phyloP scores from a whole-genome alignment of 2,329 filamentous ascomycete species.

The Cladorrhinum sp. region DNA sequence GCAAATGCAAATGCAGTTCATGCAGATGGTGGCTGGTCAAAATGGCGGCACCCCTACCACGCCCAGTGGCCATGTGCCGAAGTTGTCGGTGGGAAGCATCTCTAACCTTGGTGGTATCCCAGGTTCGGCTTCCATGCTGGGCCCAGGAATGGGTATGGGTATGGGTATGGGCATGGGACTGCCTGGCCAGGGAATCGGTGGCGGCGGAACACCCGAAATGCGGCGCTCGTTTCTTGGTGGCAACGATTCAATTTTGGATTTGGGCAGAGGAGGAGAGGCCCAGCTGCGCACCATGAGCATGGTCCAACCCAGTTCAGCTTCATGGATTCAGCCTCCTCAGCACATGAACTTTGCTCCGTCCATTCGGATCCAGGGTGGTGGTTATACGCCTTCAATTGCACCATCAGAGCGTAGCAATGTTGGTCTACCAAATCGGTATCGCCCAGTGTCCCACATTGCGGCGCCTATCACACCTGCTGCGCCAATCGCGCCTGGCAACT shows the following conservation, averaged over 20 bases:
- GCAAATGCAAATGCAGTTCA: slow-evolving; percentile 94
- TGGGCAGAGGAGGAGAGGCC: slow-evolving; percentile 41
- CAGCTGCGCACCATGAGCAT: slow-evolving; percentile 76
- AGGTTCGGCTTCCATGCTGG: slow-evolving; percentile 37
- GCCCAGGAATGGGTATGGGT: slow-evolving; percentile 25
- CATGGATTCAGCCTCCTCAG: slow-evolving; percentile 51
- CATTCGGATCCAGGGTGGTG: slow-evolving; percentile 48
- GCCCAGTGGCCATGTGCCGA: slow-evolving; percentile 28
- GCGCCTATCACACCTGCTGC: slow-evolving; percentile 28
- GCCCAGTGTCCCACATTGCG: slow-evolving; percentile 73
- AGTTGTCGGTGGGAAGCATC: slow-evolving; percentile 27
- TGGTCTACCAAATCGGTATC: slow-evolving; percentile 83
- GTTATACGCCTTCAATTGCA: slow-evolving; percentile 87
- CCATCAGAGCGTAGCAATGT: slow-evolving; percentile 94
- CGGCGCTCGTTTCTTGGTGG: slow-evolving; percentile 46
- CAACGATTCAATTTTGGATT: slow-evolving; percentile 44
- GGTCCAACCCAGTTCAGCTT: slow-evolving; percentile 65
- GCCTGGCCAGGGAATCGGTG: too few species aligned
- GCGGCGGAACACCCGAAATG: slow-evolving; percentile 29
- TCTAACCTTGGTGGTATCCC: slow-evolving; percentile 39
- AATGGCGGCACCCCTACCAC: slow-evolving; percentile 29
- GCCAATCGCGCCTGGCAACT: slow-evolving; percentile 30
- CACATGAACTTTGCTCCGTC: slow-evolving; percentile 49
- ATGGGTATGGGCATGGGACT: slow-evolving; percentile 4
- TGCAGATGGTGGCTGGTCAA: slow-evolving; percentile 70